phyloP scores from a whole-genome alignment of 2,329 filamentous ascomycete genomes.

The Verruconis gallopava region DNA sequence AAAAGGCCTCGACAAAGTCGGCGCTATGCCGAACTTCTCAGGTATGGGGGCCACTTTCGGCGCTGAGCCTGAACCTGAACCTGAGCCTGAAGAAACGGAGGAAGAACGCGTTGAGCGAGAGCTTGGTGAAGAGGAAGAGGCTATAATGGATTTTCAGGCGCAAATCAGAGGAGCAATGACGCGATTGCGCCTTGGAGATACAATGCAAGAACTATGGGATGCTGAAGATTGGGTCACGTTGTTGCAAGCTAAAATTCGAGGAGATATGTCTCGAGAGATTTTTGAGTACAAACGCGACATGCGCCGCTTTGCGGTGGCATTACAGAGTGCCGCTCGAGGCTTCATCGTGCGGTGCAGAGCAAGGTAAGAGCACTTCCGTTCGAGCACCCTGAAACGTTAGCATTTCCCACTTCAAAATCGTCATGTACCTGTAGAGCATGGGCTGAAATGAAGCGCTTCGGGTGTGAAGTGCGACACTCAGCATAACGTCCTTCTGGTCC shows the following conservation, averaged over 20 bases:
- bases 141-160: constrained; percentile 69
- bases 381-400: constrained; percentile 56
- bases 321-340: constrained; percentile 71
- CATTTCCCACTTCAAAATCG: constrained; percentile 68
- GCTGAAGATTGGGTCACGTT: constrained; percentile 65
- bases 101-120: constrained; percentile 79
- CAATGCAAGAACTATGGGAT: constrained; percentile 87
- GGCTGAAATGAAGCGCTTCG: constrained; percentile 33
- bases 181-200: constrained; percentile 61
- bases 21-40: constrained; percentile 94
- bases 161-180: constrained; percentile 72
- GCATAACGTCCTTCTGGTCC: too few relatives aligned
- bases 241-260: constrained; percentile 75
- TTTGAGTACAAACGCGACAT: constrained; percentile 71
- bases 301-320: constrained; percentile 61
- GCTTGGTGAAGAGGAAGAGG: constrained; percentile 59
- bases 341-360: constrained; percentile 57
- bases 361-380: constrained; percentile 50
- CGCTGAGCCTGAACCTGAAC: constrained; percentile 66
- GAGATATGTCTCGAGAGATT: constrained; percentile 76
- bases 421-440: constrained; percentile 51
- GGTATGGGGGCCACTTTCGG: constrained; percentile 96
- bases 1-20: constrained; percentile 90
- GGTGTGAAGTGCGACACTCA: too few relatives aligned
- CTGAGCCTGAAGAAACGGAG: constrained; percentile 65